Conservation (phyloP, 306 rosid species). For the Trichosanthes cucumerina region DNA sequence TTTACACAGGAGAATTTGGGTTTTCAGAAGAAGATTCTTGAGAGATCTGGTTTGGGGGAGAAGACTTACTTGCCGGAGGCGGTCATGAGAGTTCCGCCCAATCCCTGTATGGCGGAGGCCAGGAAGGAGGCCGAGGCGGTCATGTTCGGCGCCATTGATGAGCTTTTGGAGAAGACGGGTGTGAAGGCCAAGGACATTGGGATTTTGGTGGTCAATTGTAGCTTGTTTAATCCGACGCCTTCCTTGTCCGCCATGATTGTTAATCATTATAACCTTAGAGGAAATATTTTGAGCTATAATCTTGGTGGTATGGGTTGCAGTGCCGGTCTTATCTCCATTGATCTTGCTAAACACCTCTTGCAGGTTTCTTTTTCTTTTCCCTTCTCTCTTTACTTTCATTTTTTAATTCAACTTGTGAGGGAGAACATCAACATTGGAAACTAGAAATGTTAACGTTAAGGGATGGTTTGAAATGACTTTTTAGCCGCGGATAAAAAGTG, state of each 20-base stretch:
- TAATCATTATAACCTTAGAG: slow-evolving; percentile 70
- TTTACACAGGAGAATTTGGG: slow-evolving; percentile 50
- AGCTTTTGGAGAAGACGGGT: slow-evolving; percentile 59
- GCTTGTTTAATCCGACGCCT: slow-evolving; percentile 88
- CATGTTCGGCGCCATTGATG: slow-evolving; percentile 87
- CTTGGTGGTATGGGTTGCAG: slow-evolving; percentile 99
- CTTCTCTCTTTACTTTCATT: not conserved
- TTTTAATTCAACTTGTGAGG: too few relatives aligned
- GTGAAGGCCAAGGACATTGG: slow-evolving; percentile 88
- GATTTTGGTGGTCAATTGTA: slow-evolving; percentile 75
- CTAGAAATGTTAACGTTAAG: too few relatives aligned
- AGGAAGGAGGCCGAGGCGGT: slow-evolving; percentile 84
- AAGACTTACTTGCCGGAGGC: slow-evolving; percentile 67
- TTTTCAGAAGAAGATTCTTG: slow-evolving; percentile 69
- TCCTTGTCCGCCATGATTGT: slow-evolving; percentile 86
- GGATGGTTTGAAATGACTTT: too few relatives aligned
- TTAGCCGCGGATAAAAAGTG: too few relatives aligned
- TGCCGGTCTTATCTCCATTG: slow-evolving; percentile 87
- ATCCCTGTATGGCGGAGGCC: slow-evolving; percentile 74
- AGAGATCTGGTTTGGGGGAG: slow-evolving; percentile 71
- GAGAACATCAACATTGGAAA: too few relatives aligned
- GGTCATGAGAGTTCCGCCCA: slow-evolving; percentile 51
- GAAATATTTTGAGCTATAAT: slow-evolving; percentile 57
- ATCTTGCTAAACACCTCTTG: slow-evolving; percentile 81
- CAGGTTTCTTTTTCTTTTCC: slow-evolving; percentile 46